Percentiles rank a stretch among this genome's conserved stretches.
phyloP scores from a whole-genome alignment of 163 green algal genomes.

The Coccomyxa subellipsoidea region DNA sequence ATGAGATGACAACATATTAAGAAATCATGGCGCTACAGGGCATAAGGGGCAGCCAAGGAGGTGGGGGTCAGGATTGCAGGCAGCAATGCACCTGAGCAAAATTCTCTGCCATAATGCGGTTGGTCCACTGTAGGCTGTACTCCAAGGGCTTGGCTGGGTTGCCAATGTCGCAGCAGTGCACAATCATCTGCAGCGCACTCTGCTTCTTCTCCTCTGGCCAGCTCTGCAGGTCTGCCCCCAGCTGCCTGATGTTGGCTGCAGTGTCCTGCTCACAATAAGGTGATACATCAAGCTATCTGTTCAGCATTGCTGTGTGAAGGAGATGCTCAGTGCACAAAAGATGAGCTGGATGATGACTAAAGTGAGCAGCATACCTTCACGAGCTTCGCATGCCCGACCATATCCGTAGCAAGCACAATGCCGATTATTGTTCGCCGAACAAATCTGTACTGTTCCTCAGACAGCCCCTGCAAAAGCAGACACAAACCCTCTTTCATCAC shows the following conservation, averaged over 20 bases:
- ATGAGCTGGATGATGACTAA: background rate
- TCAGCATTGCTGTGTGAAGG: too few relatives aligned
- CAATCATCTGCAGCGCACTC: conserved; percentile 31
- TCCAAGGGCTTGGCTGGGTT: conserved; percentile 76
- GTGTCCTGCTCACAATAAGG: conserved; percentile 32
- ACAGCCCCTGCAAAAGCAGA: conserved; percentile 21
- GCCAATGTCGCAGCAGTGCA: conserved; percentile 83
- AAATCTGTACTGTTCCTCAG: conserved; percentile 41
- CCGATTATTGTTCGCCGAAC: conserved; percentile 71
- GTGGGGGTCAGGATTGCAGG: background rate
- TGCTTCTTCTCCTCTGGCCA: conserved; percentile 41
- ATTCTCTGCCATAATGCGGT: conserved; percentile 75
- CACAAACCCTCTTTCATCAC: background rate
- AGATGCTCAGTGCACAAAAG: background rate
- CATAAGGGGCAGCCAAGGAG: background rate
- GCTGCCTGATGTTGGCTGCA: conserved; percentile 27
- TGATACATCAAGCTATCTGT: conserved; percentile 36
- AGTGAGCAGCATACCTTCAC: conserved; percentile 46
- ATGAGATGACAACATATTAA: too few relatives aligned
- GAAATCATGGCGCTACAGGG: background rate
- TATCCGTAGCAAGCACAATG: conserved; percentile 86
- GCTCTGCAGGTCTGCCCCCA: conserved; percentile 25
- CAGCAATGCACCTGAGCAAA: conserved; percentile 55
- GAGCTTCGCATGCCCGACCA: conserved; percentile 77
- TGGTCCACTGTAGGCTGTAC: conserved; percentile 62